phyloP scores from a whole-genome alignment of 2,329 filamentous ascomycete genomes.

The Exophiala dermatitidis region DNA sequence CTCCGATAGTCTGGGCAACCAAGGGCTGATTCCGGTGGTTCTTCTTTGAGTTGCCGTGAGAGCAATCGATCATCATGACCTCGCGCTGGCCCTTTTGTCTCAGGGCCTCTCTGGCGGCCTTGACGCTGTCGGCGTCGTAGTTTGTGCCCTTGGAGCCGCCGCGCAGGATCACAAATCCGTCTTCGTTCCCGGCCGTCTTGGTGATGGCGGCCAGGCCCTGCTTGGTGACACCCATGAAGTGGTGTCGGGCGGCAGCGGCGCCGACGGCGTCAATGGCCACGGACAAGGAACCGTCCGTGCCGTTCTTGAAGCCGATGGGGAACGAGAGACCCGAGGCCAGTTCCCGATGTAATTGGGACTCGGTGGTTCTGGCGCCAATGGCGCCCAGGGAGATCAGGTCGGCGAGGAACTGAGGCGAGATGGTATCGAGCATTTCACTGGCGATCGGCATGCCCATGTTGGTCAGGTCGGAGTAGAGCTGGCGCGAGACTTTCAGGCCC shows the following conservation, averaged over 20 bases:
- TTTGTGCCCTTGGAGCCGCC: constrained; percentile 92
- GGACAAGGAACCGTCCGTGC: constrained; percentile 81
- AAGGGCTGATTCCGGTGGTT: constrained; percentile 96
- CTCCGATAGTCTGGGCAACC: constrained; percentile 72
- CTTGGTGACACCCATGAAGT: constrained; percentile 97
- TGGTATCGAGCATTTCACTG: constrained; percentile 96
- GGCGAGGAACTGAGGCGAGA: constrained; percentile 92
- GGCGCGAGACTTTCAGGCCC: constrained; percentile 74
- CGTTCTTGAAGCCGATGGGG: constrained; percentile 99
- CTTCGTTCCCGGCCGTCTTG: constrained; percentile 86
- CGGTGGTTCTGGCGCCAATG: constrained; percentile 91
- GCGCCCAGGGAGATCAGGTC: constrained; percentile 88
- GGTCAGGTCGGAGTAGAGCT: constrained; percentile 90
- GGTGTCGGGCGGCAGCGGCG: constrained; percentile 82
- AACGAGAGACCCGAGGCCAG: constrained; percentile 89
- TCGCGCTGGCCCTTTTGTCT: constrained; percentile 64
- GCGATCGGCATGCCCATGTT: constrained; percentile 90
- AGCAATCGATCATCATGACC: constrained; percentile 95
- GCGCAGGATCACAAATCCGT: constrained; percentile 93
- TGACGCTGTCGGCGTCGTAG: constrained; percentile 79
- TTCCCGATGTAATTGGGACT: constrained; percentile 92
- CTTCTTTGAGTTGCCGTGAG: constrained; percentile 92
- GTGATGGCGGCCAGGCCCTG: constrained; percentile 92
- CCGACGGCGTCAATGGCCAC: constrained; percentile 95
- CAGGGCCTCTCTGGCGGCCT: constrained; percentile 72